Conservation (phyloP, 2,329 filamentous ascomycete species). For the Beauveria scarabaeidicola region DNA sequence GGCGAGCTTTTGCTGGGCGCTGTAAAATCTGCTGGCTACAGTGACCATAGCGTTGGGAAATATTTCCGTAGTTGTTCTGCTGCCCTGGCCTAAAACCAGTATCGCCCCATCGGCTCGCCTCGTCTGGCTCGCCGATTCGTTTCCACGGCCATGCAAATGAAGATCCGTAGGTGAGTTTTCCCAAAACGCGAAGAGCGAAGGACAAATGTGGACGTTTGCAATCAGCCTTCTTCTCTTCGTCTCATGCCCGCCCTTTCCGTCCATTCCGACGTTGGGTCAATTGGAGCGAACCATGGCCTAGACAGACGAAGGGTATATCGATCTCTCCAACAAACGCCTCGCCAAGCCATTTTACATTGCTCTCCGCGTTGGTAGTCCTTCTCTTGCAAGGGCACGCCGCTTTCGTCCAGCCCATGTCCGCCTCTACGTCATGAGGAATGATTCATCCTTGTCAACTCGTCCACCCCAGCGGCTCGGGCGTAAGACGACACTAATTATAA, state of each 20-base stretch:
- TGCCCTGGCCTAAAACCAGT: neutral
- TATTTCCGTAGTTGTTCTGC: neutral
- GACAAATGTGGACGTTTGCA: neutral
- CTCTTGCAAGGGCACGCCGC: neutral
- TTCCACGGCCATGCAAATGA: neutral
- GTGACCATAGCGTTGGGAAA: neutral
- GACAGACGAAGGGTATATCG: neutral
- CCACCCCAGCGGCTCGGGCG: slow-evolving; percentile 1
- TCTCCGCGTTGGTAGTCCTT: neutral
- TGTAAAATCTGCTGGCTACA: neutral
- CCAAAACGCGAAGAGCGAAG: slow-evolving; percentile 1
- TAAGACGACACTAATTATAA: slow-evolving; percentile 3
- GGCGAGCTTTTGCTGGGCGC: neutral
- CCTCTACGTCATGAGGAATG: slow-evolving; percentile 10
- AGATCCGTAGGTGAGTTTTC: slow-evolving; percentile 1
- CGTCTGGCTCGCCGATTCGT: slow-evolving; percentile 4
- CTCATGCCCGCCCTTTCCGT: neutral
- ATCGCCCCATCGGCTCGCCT: slow-evolving; percentile 3
- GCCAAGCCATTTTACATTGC: slow-evolving; percentile 8
- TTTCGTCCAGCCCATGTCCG: neutral
- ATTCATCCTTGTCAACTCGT: slow-evolving; percentile 7
- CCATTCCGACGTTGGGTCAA: neutral
- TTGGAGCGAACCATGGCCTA: neutral
- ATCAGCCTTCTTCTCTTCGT: neutral
- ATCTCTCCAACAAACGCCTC: neutral